Conservation (phyloP, 2,329 filamentous ascomycete species). For the Didymella arachidicola region DNA sequence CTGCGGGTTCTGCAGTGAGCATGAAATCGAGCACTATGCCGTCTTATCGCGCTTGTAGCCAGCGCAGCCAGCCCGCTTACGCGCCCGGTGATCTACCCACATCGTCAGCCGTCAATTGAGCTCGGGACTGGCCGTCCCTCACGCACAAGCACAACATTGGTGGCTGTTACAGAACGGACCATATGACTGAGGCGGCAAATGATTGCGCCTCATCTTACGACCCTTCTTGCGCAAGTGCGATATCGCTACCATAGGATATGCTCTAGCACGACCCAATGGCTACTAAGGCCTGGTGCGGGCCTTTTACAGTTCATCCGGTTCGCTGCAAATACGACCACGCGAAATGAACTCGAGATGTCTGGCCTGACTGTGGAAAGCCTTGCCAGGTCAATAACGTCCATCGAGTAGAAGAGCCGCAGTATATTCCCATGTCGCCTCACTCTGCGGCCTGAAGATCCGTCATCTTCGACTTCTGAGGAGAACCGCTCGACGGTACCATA, state of each 20-base stretch:
- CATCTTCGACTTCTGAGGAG: not conserved
- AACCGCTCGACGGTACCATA: slow-evolving; percentile 2
- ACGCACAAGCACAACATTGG: slow-evolving; percentile 37
- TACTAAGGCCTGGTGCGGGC: not conserved
- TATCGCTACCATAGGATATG: slow-evolving; percentile 28
- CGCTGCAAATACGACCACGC: not conserved
- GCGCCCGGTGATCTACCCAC: slow-evolving; percentile 50
- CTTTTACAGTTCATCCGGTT: not conserved
- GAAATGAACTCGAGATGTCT: not conserved
- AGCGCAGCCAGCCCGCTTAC: slow-evolving; percentile 42
- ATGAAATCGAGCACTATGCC: slow-evolving; percentile 22
- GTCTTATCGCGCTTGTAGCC: slow-evolving; percentile 40
- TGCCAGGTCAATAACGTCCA: not conserved
- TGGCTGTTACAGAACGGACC: slow-evolving; percentile 27
- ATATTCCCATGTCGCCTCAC: slow-evolving; percentile 26
- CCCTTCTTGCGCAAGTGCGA: slow-evolving; percentile 29
- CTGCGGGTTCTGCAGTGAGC: slow-evolving; percentile 22
- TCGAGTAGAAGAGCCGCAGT: not conserved
- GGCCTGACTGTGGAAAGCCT: not conserved
- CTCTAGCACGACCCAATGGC: not conserved
- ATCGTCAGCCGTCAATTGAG: slow-evolving; percentile 37
- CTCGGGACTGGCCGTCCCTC: slow-evolving; percentile 49
- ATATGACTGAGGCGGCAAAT: slow-evolving; percentile 30
- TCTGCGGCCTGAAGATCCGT: slow-evolving; percentile 20
- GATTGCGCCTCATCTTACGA: slow-evolving; percentile 40